Percentiles rank a stretch among this genome's conserved stretches.
phyloP scores from a whole-genome alignment of 1,139 yeast species.

The Geotrichum bryndzae region DNA sequence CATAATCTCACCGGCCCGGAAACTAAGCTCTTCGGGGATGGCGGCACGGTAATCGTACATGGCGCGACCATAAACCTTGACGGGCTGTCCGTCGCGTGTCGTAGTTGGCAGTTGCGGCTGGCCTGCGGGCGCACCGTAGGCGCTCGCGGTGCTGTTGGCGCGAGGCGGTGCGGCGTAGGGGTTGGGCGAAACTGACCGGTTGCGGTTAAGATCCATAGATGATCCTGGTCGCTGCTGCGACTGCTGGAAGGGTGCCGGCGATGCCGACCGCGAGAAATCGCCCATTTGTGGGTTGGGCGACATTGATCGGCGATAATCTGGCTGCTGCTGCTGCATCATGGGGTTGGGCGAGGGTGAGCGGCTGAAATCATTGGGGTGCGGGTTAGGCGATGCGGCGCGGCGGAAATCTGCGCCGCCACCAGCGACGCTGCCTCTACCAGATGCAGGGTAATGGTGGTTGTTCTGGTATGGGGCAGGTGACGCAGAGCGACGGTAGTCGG shows the following conservation, averaged over 20 bases:
- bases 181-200: slow-evolving; percentile 5
- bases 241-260: slow-evolving; percentile 10
- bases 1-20: slow-evolving; percentile 67
- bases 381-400: slow-evolving; percentile 11
- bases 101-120: slow-evolving; percentile 32
- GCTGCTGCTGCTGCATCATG: slow-evolving; percentile 18
- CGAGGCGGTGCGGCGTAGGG: slow-evolving; percentile 18
- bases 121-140: slow-evolving; percentile 20
- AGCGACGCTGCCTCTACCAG: slow-evolving; percentile 4
- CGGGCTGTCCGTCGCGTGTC: slow-evolving; percentile 46
- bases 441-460: slow-evolving; percentile 6
- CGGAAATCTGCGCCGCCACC: slow-evolving; percentile 11
- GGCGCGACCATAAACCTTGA: slow-evolving; percentile 57
- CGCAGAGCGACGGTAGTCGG: slow-evolving; percentile 6
- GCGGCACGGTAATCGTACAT: slow-evolving; percentile 68
- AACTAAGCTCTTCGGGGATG: slow-evolving; percentile 67
- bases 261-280: not conserved
- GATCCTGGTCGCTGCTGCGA: not conserved
- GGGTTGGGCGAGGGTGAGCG: slow-evolving; percentile 8
- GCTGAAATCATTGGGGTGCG: slow-evolving; percentile 1
- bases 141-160: slow-evolving; percentile 19
- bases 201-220: slow-evolving; percentile 3
- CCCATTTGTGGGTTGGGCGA: not conserved
- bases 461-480: slow-evolving; percentile 17
- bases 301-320: slow-evolving; percentile 3